Evolutionary conservation across 148 eudicot species (phyloP).

Genomic region (Gaultheria prostrata): DNA sequence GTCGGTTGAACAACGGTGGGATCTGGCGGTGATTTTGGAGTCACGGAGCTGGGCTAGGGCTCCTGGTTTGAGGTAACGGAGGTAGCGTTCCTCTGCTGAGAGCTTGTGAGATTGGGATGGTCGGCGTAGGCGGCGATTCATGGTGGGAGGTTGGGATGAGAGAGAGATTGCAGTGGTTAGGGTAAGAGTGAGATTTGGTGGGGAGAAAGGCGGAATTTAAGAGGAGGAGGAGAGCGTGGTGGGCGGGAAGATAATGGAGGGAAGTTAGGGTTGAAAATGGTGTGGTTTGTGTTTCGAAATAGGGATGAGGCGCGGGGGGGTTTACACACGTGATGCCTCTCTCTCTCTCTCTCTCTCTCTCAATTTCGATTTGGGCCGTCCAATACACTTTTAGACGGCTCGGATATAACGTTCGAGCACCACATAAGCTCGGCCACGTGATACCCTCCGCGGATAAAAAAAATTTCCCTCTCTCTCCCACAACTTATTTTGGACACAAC

Average conservation of each 20-base stretch:
- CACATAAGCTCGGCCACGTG: too few relatives aligned
- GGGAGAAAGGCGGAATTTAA: slow-evolving; percentile 14
- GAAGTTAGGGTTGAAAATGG: slow-evolving; percentile 15
- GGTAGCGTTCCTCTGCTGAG: slow-evolving; percentile 14
- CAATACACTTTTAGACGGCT: too few relatives aligned
- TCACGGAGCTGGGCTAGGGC: slow-evolving; percentile 33
- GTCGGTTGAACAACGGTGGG: slow-evolving; percentile 18
- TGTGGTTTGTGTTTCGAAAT: slow-evolving; percentile 12
- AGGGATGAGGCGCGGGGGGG: slow-evolving; percentile 9
- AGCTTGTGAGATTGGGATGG: not conserved
- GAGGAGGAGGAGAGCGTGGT: not conserved
- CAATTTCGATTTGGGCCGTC: too few relatives aligned
- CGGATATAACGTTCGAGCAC: too few relatives aligned
- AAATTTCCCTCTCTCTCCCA: too few relatives aligned
- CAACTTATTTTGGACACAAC: too few relatives aligned
- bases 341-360: not conserved
- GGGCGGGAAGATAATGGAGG: slow-evolving; percentile 28
- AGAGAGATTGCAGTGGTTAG: not conserved
- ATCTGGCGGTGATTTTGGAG: slow-evolving; percentile 28
- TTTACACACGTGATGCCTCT: not conserved
- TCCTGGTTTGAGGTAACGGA: slow-evolving; percentile 32
- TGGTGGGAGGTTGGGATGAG: not conserved
- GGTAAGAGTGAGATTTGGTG: not conserved
- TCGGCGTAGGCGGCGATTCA: slow-evolving; percentile 28
- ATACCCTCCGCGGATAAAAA: too few relatives aligned